Conservation (phyloP, 345 rosid genomes). For the Stellera chamaejasme region DNA sequence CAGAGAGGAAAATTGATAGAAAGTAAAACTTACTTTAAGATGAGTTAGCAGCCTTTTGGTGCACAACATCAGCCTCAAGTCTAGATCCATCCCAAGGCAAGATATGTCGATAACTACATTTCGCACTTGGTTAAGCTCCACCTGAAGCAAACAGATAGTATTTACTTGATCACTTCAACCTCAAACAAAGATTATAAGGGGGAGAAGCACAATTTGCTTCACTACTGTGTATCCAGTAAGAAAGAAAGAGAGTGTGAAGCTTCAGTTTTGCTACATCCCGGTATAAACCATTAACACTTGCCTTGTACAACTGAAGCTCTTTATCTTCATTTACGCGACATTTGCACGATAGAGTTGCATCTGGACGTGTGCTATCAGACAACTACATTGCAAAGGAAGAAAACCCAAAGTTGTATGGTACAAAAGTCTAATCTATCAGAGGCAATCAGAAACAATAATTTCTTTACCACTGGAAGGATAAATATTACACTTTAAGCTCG, state of each 20-base stretch:
- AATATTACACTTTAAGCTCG: background rate
- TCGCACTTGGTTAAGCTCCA: slow-evolving; percentile 33
- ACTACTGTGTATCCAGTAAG: background rate
- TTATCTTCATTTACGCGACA: slow-evolving; percentile 35
- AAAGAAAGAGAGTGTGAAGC: background rate
- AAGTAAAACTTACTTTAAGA: slow-evolving; percentile 31
- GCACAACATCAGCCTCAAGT: slow-evolving; percentile 53
- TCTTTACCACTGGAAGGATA: background rate
- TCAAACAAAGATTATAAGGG: background rate
- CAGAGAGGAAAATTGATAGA: background rate
- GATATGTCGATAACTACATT: slow-evolving; percentile 51
- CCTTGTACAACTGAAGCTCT: slow-evolving; percentile 46
- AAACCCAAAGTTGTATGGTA: background rate
- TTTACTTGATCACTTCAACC: slow-evolving; percentile 2
- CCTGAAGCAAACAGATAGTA: slow-evolving; percentile 22
- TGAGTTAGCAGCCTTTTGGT: slow-evolving; percentile 31
- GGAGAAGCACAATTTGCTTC: background rate
- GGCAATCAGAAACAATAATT: slow-evolving; percentile 6
- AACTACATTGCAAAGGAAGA: slow-evolving; percentile 26
- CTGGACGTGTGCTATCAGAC: slow-evolving; percentile 22
- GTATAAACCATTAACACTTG: slow-evolving; percentile 20
- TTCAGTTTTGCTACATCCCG: background rate
- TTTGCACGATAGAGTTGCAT: slow-evolving; percentile 41
- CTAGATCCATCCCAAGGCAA: slow-evolving; percentile 52
- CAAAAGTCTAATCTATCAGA: too few relatives aligned